Base-by-base conservation (phyloP, 2,329 filamentous ascomycete genomes). In the Pestalotiopsis sp. region DNA sequence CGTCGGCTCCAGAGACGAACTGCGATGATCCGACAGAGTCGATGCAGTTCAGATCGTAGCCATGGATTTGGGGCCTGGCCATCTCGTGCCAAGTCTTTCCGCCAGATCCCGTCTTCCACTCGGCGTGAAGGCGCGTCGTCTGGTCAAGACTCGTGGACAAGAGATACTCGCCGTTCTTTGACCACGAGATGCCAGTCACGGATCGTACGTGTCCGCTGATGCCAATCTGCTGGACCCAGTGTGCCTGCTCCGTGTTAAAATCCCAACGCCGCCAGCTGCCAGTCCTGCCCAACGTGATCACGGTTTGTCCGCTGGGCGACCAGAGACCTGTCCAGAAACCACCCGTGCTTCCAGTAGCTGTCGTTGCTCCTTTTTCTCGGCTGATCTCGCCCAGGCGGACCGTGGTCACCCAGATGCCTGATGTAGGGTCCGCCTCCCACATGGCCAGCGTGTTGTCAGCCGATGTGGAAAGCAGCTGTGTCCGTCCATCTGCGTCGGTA, bases 251-350 rank as follows among this genome's bases (percentile, higher is more conserved):
- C 2, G 78, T 73, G 58, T 91, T 85, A 76, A 91, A 90, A 31
- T 87, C 86, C 96, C 96, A 99, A 67, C 92, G 83, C 71, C 96
- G 87, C 96, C 96, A 99, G 78, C 94, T 96, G 36, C 96, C 96
- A 0, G 95, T 98, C 56, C 95, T 89, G 1, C 95, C 94, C 20
- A 99, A 87, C 70, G 93, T 95, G 4, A 92, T 91, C 14, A 98
- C 91, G 1, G 89, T 89, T 17, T 84, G 83, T 9, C 93, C 93
- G 72, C 91, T 86, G 3, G 94, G 93, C 5, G 93, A 92, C 96
- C 96, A 99, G 0, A 98, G 85, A 0, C 95, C 95, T 13, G 93
- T 94, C 95, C 96, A 99, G 79, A 98, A 98, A 0, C 96, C 96
- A 71, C 96, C 96, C 1, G 94, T 94, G 78, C 95, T 98, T 61